Conservation (phyloP, 352 stramenopile genomes). For the Phytophthora hybrid region DNA sequence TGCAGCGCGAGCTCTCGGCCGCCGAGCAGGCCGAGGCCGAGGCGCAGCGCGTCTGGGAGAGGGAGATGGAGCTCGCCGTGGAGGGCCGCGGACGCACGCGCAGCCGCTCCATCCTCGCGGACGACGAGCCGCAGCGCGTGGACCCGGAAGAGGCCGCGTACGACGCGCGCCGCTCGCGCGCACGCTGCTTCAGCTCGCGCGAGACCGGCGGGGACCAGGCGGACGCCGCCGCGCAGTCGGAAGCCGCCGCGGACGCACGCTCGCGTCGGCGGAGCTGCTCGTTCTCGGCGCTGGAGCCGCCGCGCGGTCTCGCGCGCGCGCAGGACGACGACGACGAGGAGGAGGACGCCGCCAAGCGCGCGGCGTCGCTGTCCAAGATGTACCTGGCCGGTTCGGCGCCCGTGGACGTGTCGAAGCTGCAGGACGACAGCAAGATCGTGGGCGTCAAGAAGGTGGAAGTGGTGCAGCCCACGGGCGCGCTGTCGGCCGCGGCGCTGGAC, state of each 20-base stretch:
- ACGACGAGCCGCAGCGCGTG: slow-evolving; percentile 36
- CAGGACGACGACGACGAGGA: slow-evolving; percentile 19
- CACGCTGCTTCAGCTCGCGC: slow-evolving; percentile 62
- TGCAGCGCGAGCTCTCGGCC: slow-evolving; percentile 6
- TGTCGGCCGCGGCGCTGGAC: slow-evolving; percentile 83
- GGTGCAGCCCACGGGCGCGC: slow-evolving; percentile 72
- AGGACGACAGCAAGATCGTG: slow-evolving; percentile 80
- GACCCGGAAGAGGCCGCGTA: neutral
- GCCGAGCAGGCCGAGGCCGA: slow-evolving; percentile 58
- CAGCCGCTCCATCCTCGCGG: slow-evolving; percentile 83
- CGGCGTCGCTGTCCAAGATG: slow-evolving; percentile 84
- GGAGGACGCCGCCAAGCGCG: slow-evolving; percentile 62
- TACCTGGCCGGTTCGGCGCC: slow-evolving; percentile 84
- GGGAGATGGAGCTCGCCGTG: slow-evolving; percentile 85
- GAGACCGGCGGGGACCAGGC: neutral
- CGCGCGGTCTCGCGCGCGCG: neutral
- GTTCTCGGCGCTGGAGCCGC: slow-evolving; percentile 47
- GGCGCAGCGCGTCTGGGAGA: slow-evolving; percentile 71
- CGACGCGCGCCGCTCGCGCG: slow-evolving; percentile 41
- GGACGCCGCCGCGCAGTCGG: neutral
- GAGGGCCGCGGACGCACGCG: slow-evolving; percentile 76
- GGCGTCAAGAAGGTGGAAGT: slow-evolving; percentile 82
- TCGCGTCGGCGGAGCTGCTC: slow-evolving; percentile 67
- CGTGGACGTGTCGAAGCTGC: slow-evolving; percentile 82
- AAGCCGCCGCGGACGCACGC: slow-evolving; percentile 9